Evolutionary conservation across 2,329 filamentous ascomycete genomes (phyloP), one percentile per base, ranked within the genome.

Genomic region (Talaromyces rugulosus): DNA sequence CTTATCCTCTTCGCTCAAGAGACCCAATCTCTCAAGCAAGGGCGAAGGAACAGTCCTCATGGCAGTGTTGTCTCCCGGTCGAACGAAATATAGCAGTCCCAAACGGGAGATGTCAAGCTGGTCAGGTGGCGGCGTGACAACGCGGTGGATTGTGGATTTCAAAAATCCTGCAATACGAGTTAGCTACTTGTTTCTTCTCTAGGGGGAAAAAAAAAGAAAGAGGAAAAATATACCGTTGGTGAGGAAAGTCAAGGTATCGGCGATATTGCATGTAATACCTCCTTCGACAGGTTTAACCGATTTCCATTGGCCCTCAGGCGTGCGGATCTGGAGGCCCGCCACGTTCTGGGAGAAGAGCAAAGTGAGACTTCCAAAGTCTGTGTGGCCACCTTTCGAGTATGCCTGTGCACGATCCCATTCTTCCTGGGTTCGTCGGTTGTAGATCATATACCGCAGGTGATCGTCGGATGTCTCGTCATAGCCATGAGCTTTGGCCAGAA

Each of bases 361-460:
- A 0, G 83, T 86, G 1, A 85, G 72, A 0, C 80, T 83, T 0
- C 83, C 83, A 2, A 85, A 75, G 64, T 86, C 84, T 0, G 83
- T 86, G 66, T 86, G 84, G 3, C 81, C 57, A 6, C 54, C 44
- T 23, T 27, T 42, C 14, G 31, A 83, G 63, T 70, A 0, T 74
- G 71, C 1, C 79, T 77, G 1, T 75, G 72, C 47, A 72, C 36
- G 73, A 11, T 74, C 77, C 59, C 80, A 80, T 58, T 83, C 79
- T 33, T 83, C 78, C 0, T 74, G 70, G 0, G 76, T 78, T 40
- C 83, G 81, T 0, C 78, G 77, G 16, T 78, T 75, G 64, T 85
- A 86, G 40, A 81, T 78, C 83, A 87, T 87, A 69, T 87, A 87
- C 1, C 86, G 79, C 30, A 87, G 77, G 60, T 86, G 83, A 31